These are phyloP conservation scores for Colletotrichum cuscutae DNA, from an alignment of 2,329 filamentous ascomycete genomes.

Conservation along the genomic window DNA sequence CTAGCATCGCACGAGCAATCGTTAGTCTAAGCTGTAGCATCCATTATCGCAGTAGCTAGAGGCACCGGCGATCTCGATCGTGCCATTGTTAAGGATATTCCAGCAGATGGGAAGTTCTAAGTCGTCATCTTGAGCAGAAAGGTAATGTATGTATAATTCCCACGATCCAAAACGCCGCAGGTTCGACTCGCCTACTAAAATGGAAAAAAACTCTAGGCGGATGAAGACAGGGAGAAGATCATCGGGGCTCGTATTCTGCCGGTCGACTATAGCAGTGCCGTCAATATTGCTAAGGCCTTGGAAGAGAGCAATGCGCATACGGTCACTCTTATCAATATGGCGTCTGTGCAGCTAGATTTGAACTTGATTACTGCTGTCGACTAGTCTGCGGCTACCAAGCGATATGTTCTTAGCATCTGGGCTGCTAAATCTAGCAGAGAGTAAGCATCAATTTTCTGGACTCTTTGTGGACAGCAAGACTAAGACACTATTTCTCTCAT, in stretches of 20 bases:
- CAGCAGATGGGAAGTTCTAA: conserved; percentile 44
- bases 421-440: conserved; percentile 39
- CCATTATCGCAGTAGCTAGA: conserved; percentile 54
- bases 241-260: conserved; percentile 39
- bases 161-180: conserved; percentile 39
- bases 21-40: neutral
- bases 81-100: conserved; percentile 56
- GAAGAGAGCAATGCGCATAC: conserved; percentile 53
- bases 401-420: conserved; percentile 56
- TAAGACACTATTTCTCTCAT: conserved; percentile 42
- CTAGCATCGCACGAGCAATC: neutral
- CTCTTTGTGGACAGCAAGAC: conserved; percentile 48
- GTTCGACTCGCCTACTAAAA: conserved; percentile 40
- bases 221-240: conserved; percentile 29
- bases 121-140: conserved; percentile 50
- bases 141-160: neutral
- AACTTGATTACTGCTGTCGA: conserved; percentile 56
- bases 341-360: conserved; percentile 44
- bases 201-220: conserved; percentile 10
- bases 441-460: conserved; percentile 44
- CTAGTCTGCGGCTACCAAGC: conserved; percentile 45
- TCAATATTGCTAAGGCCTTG: conserved; percentile 37
- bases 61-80: conserved; percentile 56
- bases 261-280: conserved; percentile 41
- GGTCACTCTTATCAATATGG: conserved; percentile 47